Conservation (phyloP, 2,329 filamentous ascomycete species). For the Knufia fluminis region DNA sequence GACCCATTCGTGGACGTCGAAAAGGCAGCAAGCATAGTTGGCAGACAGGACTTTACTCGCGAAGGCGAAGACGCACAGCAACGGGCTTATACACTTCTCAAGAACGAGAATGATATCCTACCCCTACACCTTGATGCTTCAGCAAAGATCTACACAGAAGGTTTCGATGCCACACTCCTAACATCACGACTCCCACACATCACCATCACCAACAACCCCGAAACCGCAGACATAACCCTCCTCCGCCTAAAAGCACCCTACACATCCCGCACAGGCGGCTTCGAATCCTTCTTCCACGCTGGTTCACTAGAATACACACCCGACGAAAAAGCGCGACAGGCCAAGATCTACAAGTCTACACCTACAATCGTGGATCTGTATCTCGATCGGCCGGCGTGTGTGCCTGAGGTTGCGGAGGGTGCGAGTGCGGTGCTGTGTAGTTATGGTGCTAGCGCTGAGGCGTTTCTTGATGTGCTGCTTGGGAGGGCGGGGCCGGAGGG, state of each 20-base stretch:
- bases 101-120: slow-evolving; percentile 10
- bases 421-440: slow-evolving; percentile 9
- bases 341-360: slow-evolving; percentile 1
- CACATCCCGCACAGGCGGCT: slow-evolving; percentile 12
- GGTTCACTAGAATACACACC: slow-evolving; percentile 10
- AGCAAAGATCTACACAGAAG: slow-evolving; percentile 11
- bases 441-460: slow-evolving; percentile 18
- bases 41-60: slow-evolving; percentile 8
- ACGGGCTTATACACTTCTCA: slow-evolving; percentile 13
- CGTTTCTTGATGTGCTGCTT: slow-evolving; percentile 39
- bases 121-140: slow-evolving; percentile 2
- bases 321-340: slow-evolving; percentile 6
- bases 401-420: slow-evolving; percentile 34
- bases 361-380: slow-evolving; percentile 11
- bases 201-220: slow-evolving; percentile 3
- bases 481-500: slow-evolving; percentile 30
- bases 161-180: background rate
- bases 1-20: slow-evolving; percentile 40
- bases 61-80: slow-evolving; percentile 10
- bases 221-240: slow-evolving; percentile 11
- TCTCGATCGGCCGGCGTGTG: slow-evolving; percentile 22
- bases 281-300: slow-evolving; percentile 14
- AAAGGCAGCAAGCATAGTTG: slow-evolving; percentile 5
- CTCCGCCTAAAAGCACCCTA: slow-evolving; percentile 11
- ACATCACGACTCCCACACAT: background rate